Conservation (phyloP, 1,139 yeast species). For the Diutina pseudorugosa region DNA sequence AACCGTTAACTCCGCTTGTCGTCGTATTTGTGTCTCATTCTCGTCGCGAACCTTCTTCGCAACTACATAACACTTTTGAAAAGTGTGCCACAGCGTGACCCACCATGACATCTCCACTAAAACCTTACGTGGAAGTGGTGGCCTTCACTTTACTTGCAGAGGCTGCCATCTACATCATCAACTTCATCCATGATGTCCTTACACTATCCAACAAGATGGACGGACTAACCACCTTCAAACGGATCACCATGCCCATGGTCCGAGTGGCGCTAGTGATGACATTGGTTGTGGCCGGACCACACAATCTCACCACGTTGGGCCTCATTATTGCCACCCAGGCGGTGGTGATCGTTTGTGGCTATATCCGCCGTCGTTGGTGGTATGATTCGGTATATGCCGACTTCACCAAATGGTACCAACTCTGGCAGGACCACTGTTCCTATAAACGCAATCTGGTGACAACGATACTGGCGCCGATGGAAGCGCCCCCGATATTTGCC, state of each 20-base stretch:
- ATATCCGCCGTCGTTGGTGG: not conserved
- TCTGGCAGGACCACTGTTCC: not conserved
- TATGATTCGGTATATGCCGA: not conserved
- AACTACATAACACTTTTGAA: not conserved
- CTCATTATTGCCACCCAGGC: not conserved
- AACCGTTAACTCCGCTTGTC: not conserved
- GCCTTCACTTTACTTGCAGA: not conserved
- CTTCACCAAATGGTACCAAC: not conserved
- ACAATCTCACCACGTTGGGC: not conserved
- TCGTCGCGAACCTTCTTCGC: not conserved
- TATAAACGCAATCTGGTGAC: not conserved
- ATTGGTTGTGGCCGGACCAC: not conserved
- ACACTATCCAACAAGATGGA: not conserved
- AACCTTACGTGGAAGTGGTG: not conserved
- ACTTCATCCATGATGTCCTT: not conserved
- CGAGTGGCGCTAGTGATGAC: not conserved
- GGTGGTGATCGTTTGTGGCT: not conserved
- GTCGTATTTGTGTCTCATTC: not conserved
- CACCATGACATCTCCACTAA: not conserved
- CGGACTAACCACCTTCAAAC: not conserved
- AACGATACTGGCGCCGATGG: not conserved
- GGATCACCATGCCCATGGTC: not conserved
- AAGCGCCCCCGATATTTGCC: not conserved
- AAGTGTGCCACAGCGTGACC: not conserved
- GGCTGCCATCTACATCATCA: not conserved